These are phyloP conservation scores for Phialophora chinensis DNA, from an alignment of 2,329 filamentous ascomycete species.

Conservation along the genomic window DNA sequence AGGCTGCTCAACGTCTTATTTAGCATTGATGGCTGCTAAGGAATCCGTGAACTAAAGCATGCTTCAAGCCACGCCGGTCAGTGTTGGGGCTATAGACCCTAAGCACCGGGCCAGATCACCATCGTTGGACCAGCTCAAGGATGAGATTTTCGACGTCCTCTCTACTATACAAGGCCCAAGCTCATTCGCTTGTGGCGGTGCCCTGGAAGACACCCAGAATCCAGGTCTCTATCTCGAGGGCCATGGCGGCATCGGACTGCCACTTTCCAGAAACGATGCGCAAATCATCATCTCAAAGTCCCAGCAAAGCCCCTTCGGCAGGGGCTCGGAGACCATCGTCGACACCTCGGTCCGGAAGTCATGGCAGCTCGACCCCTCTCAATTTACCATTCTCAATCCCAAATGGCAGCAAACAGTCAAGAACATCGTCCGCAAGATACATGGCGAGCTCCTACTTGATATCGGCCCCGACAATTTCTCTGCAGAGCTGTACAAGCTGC, in stretches of 20 bases:
- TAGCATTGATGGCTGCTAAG: background rate
- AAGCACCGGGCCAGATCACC: background rate
- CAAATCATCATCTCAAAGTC: slow-evolving; percentile 35
- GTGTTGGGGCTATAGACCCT: background rate
- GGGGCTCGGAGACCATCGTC: slow-evolving; percentile 49
- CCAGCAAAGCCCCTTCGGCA: slow-evolving; percentile 45
- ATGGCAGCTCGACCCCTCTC: slow-evolving; percentile 50
- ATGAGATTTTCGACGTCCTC: slow-evolving; percentile 1
- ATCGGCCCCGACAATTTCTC: slow-evolving; percentile 41
- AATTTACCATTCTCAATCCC: slow-evolving; percentile 49
- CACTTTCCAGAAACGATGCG: slow-evolving; percentile 33
- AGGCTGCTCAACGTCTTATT: background rate
- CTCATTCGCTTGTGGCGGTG: slow-evolving; percentile 25
- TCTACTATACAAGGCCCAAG: background rate
- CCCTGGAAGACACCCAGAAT: slow-evolving; percentile 16
- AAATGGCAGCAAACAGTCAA: slow-evolving; percentile 42
- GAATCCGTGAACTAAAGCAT: background rate
- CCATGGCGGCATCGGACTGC: slow-evolving; percentile 34
- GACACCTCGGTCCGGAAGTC: slow-evolving; percentile 52
- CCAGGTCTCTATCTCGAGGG: slow-evolving; percentile 33
- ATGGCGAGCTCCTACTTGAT: slow-evolving; percentile 20
- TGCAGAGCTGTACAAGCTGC: slow-evolving; percentile 55
- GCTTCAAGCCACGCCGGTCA: too few species aligned
- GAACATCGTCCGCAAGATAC: slow-evolving; percentile 8
- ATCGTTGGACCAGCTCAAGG: slow-evolving; percentile 3